Conservation (phyloP, 192 early-diverging fungal species). For the Kappamyces sp. region DNA sequence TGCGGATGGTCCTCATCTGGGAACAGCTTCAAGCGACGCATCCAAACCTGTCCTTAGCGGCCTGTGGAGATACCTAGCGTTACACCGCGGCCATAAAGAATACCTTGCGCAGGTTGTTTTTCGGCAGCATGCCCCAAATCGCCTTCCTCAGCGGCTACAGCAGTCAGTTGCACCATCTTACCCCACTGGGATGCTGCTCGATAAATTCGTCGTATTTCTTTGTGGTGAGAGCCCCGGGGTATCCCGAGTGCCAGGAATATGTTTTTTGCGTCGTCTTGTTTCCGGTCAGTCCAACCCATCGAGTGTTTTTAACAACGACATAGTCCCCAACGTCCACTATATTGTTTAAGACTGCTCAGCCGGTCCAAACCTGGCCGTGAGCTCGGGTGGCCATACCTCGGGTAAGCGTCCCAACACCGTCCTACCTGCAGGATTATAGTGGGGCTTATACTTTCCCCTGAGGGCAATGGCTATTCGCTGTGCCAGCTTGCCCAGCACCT, state of each 20-base stretch:
- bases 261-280: conserved; percentile 81
- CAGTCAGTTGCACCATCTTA: conserved; percentile 27
- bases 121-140: conserved; percentile 90
- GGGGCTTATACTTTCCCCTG: conserved; percentile 96
- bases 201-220: conserved; percentile 67
- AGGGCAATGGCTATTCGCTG: conserved; percentile 81
- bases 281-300: conserved; percentile 69
- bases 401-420: neutral
- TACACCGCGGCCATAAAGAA: too few species aligned
- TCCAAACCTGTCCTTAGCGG: conserved; percentile 30
- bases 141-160: conserved; percentile 73
- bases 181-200: conserved; percentile 70
- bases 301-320: conserved; percentile 91
- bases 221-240: conserved; percentile 81
- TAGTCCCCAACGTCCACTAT: conserved; percentile 91
- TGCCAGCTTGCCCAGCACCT: conserved; percentile 81
- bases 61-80: too few species aligned
- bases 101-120: conserved; percentile 75
- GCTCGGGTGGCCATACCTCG: neutral
- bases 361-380: neutral
- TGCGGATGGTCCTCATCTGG: conserved; percentile 83
- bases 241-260: conserved; percentile 81
- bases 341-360: neutral
- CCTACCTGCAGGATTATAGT: conserved; percentile 77
- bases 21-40: conserved; percentile 77